A percentile compares a stretch with the other conserved stretches of the same genome.
These are phyloP conservation scores for Aspergillus ochraceus DNA, from an alignment of 2,329 filamentous ascomycete species.

Conservation along the genomic window DNA sequence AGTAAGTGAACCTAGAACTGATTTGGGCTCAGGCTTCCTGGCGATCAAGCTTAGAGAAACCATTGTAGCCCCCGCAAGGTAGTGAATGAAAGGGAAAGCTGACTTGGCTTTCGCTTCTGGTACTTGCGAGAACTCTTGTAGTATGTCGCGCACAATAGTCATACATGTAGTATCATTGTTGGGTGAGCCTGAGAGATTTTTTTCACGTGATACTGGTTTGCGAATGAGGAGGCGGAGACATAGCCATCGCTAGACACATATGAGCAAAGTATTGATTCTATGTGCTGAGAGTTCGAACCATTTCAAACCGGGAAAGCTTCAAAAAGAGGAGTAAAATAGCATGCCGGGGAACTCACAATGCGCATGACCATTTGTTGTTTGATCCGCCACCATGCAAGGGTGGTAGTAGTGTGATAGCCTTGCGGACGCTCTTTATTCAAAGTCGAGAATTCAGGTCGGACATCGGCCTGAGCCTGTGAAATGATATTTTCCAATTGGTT, in stretches of 20 bases:
- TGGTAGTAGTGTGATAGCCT: background rate
- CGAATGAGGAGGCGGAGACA: background rate
- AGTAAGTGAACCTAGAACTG: conserved; percentile 12
- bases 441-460: conserved; percentile 14
- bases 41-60: conserved; percentile 21
- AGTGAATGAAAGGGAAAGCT: conserved; percentile 25
- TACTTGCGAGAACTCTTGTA: conserved; percentile 20
- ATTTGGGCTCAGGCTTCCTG: conserved; percentile 17
- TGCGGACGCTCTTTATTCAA: conserved; percentile 8
- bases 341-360: conserved; percentile 14
- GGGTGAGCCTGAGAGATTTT: background rate
- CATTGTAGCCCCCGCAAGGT: conserved; percentile 20
- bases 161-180: conserved; percentile 25
- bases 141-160: conserved; percentile 15
- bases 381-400: conserved; percentile 17
- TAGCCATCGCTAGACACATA: background rate
- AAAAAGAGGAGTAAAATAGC: no score
- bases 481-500: conserved; percentile 20
- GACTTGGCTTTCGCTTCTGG: conserved; percentile 20
- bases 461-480: conserved; percentile 16
- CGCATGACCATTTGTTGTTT: conserved; percentile 24
- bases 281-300: no score
- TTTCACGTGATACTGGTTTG: conserved; percentile 18
- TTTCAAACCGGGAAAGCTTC: no score
- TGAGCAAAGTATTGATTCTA: no score